These are phyloP conservation scores for Mediolabrus comicus DNA, from an alignment of 108 stramenopile species.

Conservation along the genomic window DNA sequence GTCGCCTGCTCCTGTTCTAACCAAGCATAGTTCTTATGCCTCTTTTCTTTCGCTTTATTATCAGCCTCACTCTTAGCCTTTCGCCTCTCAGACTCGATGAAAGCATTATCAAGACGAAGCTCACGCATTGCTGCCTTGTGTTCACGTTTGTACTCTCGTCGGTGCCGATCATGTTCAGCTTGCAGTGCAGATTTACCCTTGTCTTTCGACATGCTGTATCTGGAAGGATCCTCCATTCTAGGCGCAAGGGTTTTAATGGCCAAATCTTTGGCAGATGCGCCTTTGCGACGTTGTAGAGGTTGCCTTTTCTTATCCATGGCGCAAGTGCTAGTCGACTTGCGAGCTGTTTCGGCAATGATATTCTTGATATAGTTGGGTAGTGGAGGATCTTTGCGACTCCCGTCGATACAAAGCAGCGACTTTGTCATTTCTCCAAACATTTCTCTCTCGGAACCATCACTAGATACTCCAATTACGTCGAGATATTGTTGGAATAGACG, in stretches of 20 bases:
- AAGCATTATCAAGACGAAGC: conserved; percentile 82
- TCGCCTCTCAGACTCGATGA: conserved; percentile 82
- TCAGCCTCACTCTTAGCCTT: conserved; percentile 63
- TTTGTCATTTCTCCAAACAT: conserved; percentile 55
- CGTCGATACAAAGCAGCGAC: conserved; percentile 53
- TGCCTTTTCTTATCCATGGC: conserved; percentile 19
- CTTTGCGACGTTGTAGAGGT: conserved; percentile 61
- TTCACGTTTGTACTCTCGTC: conserved; percentile 93
- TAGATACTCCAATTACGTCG: conserved; percentile 34
- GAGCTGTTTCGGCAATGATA: conserved; percentile 44
- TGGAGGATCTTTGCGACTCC: conserved; percentile 43
- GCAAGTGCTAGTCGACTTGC: conserved; percentile 36
- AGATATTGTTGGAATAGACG: conserved; percentile 42
- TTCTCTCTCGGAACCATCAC: conserved; percentile 55
- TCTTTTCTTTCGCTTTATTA: conserved; percentile 64
- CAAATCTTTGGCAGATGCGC: conserved; percentile 36
- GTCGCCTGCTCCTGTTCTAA: conserved; percentile 89
- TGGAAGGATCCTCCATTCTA: conserved; percentile 84
- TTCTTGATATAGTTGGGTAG: conserved; percentile 48
- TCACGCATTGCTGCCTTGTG: conserved; percentile 93
- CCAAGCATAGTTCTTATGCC: conserved; percentile 90
- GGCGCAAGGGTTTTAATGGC: conserved; percentile 86
- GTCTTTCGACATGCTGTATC: conserved; percentile 90
- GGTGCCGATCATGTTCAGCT: conserved; percentile 82
- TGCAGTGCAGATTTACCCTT: conserved; percentile 83